Conservation (phyloP, 306 rosid genomes). For the Urtica urens region DNA sequence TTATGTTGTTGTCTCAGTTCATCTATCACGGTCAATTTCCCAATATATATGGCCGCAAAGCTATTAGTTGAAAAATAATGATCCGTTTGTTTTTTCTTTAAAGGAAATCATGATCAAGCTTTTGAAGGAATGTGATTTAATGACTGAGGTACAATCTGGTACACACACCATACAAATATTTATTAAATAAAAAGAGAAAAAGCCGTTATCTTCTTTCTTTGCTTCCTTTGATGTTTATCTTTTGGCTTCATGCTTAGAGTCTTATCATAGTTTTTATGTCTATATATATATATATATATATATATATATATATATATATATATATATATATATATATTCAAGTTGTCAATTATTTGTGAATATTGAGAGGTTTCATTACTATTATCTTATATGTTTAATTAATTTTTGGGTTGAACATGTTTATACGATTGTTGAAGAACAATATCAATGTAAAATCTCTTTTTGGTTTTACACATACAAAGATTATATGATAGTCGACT, state of each 20-base stretch:
- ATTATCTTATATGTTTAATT: too few relatives aligned
- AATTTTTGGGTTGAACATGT: too few relatives aligned
- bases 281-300: too few relatives aligned
- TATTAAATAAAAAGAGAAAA: neutral
- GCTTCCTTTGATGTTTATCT: neutral
- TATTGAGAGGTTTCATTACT: too few relatives aligned
- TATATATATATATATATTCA: too few relatives aligned
- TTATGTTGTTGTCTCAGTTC: constrained; percentile 1
- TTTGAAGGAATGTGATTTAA: constrained; percentile 3
- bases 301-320: neutral
- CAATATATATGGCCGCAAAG: neutral
- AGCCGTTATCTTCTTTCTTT: neutral
- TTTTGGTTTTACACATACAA: too few relatives aligned
- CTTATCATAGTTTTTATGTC: neutral
- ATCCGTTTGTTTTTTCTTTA: too few relatives aligned
- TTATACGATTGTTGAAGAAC: too few relatives aligned
- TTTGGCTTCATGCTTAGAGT: constrained; percentile 2
- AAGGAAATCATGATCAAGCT: constrained; percentile 4
- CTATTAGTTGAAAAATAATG: constrained; percentile 6
- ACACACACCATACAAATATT: too few relatives aligned
- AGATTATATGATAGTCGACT: too few relatives aligned
- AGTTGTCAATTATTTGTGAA: too few relatives aligned
- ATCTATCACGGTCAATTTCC: constrained; percentile 7
- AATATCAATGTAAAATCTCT: too few relatives aligned
- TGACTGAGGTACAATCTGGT: constrained; percentile 3